phyloP scores from a whole-genome alignment of 306 rosid species.

The Ammopiptanthus mongolicus region DNA sequence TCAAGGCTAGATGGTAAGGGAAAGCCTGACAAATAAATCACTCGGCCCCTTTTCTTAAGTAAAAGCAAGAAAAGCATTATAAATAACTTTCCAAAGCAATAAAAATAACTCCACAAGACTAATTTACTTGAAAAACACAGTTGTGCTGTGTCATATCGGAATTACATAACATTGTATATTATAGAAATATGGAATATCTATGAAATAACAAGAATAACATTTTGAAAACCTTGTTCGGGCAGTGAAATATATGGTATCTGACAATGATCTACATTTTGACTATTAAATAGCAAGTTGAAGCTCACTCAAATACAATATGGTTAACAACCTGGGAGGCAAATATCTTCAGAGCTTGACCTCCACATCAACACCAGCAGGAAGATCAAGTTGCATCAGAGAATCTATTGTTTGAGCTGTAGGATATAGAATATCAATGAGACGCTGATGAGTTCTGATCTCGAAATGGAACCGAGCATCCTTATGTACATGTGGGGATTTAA shows the following conservation, averaged over 20 bases:
- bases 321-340: not conserved
- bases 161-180: constrained; percentile 10
- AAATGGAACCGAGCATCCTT: constrained; percentile 96
- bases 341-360: constrained; percentile 85
- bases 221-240: not conserved
- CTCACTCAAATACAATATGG: constrained; percentile 2
- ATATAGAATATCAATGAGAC: constrained; percentile 84
- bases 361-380: constrained; percentile 98
- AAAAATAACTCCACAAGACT: not conserved
- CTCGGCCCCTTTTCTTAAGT: not conserved
- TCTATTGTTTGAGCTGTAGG: constrained; percentile 98
- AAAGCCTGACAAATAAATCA: not conserved
- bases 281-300: constrained; percentile 9
- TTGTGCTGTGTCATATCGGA: not conserved
- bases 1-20: not conserved
- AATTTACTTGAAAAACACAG: not conserved
- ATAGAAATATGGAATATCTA: constrained; percentile 20
- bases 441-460: constrained; percentile 92
- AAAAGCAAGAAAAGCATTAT: not conserved
- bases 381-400: constrained; percentile 90
- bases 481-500: constrained; percentile 89
- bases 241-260: not conserved
- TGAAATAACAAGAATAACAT: not conserved
- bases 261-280: not conserved
- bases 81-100: not conserved